A percentile compares a stretch with the other conserved stretches of the same genome.
phyloP scores from a whole-genome alignment of 495 filamentous ascomycete genomes.

The Lindgomyces ingoldianus region DNA sequence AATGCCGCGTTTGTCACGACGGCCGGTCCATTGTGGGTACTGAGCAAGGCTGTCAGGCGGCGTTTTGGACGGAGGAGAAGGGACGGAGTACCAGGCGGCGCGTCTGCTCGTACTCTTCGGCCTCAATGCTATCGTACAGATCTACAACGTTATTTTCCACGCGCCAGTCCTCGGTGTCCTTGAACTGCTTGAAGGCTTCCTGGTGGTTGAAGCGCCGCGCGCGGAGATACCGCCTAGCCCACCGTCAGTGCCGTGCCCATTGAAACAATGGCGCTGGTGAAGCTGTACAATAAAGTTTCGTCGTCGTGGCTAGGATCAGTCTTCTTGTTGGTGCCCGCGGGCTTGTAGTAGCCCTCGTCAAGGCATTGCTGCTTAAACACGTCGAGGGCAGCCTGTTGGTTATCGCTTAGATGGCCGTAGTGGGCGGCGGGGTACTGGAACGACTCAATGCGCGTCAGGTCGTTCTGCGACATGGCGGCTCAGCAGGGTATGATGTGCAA shows the following conservation, averaged over 20 bases:
- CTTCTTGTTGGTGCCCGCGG: slow-evolving; percentile 49
- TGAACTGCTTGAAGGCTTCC: slow-evolving; percentile 80
- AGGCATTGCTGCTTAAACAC: slow-evolving; percentile 68
- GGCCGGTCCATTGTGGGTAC: slow-evolving; percentile 93
- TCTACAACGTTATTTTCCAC: slow-evolving; percentile 62
- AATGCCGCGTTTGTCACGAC: slow-evolving; percentile 82
- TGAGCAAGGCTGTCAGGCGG: slow-evolving; percentile 42
- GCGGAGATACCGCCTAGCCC: slow-evolving; percentile 70
- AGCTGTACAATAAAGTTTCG: slow-evolving; percentile 73
- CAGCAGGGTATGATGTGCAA: not conserved
- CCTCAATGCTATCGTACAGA: slow-evolving; percentile 54
- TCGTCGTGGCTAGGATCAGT: slow-evolving; percentile 69
- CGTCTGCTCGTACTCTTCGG: slow-evolving; percentile 77
- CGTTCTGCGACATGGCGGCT: slow-evolving; percentile 22
- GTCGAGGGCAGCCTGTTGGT: slow-evolving; percentile 64
- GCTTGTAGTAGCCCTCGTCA: slow-evolving; percentile 66
- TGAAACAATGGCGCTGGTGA: not conserved
- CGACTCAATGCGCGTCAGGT: slow-evolving; percentile 38
- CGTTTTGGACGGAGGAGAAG: not conserved
- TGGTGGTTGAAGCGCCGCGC: slow-evolving; percentile 71
- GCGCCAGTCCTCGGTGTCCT: slow-evolving; percentile 86
- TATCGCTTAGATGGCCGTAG: slow-evolving; percentile 67
- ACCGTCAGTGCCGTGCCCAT: not conserved
- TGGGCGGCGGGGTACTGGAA: slow-evolving; percentile 59
- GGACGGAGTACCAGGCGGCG: slow-evolving; percentile 64